These are phyloP conservation scores for Suhomyces sp. DNA, from an alignment of 805 yeast species.

Conservation along the genomic window DNA sequence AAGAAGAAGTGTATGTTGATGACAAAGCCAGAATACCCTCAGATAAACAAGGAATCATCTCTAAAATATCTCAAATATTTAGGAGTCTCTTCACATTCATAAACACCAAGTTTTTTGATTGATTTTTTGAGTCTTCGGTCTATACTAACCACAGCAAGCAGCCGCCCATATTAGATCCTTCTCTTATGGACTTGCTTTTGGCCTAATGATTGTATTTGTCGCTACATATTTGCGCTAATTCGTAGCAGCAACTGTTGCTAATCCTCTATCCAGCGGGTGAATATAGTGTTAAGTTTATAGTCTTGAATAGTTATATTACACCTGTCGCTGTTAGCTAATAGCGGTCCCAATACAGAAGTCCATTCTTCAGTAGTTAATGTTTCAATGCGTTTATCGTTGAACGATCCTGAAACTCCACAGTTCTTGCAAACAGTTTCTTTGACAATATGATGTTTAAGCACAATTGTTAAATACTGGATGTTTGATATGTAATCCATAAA, in stretches of 20 bases:
- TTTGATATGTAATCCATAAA: constrained; percentile 14
- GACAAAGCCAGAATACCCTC: too few relatives aligned
- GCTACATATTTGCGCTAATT: background rate
- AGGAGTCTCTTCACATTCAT: background rate
- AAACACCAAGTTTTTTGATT: background rate
- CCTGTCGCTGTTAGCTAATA: constrained; percentile 8
- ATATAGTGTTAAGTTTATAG: constrained; percentile 11
- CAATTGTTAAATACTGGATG: constrained; percentile 21
- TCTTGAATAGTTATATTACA: constrained; percentile 16
- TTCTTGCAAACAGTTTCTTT: constrained; percentile 27
- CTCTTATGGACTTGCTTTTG: background rate
- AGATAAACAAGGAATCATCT: background rate
- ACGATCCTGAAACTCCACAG: constrained; percentile 25
- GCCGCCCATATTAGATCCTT: background rate
- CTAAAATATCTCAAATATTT: background rate
- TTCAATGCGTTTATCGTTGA: constrained; percentile 6
- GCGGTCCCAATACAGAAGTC: constrained; percentile 15
- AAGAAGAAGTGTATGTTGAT: background rate
- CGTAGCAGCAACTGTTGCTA: background rate
- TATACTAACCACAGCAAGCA: background rate
- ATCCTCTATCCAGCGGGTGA: background rate
- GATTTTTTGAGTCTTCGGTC: background rate
- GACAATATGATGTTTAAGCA: constrained; percentile 20
- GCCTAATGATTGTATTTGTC: background rate
- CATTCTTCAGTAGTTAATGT: constrained; percentile 15